These are phyloP conservation scores for Odontarrhena argentea DNA, from an alignment of 345 rosid species.

Conservation along the genomic window DNA sequence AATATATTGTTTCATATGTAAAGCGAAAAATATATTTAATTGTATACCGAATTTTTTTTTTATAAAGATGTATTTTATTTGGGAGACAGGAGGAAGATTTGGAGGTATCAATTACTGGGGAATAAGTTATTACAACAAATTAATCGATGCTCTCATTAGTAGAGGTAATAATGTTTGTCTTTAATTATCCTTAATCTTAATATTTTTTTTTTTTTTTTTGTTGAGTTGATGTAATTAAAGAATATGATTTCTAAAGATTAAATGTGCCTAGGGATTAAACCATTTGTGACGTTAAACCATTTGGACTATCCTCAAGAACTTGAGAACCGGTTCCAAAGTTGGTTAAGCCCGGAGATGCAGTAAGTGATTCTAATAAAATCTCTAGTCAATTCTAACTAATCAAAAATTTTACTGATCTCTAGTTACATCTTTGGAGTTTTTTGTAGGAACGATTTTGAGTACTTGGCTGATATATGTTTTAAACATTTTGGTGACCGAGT, in stretches of 20 bases:
- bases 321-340: constrained; percentile 64
- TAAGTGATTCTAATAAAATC: constrained; percentile 32
- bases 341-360: constrained; percentile 73
- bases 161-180: constrained; percentile 42
- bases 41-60: background rate
- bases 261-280: constrained; percentile 58
- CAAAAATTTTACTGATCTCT: background rate
- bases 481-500: constrained; percentile 61
- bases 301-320: constrained; percentile 77
- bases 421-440: constrained; percentile 1
- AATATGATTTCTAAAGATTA: background rate
- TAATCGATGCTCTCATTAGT: constrained; percentile 56
- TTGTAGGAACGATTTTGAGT: constrained; percentile 54
- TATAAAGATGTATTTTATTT: background rate
- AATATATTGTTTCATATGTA: background rate
- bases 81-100: constrained; percentile 62
- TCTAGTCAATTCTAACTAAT: background rate
- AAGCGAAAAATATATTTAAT: background rate
- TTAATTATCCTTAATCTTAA: background rate
- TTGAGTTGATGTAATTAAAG: background rate
- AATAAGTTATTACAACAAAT: constrained; percentile 55
- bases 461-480: constrained; percentile 60
- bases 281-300: constrained; percentile 73
- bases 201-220: too few species aligned
- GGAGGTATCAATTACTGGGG: constrained; percentile 63